Base-by-base conservation (phyloP, 1,284 basidiomycete genomes). In the Phylloboletellus chloephorus region DNA sequence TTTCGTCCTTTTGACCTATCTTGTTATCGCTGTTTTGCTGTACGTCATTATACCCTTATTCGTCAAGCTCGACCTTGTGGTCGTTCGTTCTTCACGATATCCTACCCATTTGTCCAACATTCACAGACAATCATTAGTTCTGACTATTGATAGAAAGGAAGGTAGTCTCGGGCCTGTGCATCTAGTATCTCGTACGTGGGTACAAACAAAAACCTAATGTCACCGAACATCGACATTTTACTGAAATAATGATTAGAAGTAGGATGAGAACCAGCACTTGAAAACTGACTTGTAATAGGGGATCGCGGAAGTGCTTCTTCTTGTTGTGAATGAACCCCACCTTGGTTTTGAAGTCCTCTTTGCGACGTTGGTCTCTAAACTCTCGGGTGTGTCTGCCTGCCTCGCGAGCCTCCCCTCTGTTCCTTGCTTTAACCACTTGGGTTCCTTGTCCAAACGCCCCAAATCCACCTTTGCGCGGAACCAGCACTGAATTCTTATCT, bases 371-470 rank as follows among this genome's bases (percentile, higher is more conserved):
- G 58, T 97, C 95, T 45, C 87, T 73, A 66, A 89, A 91, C 56
- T 94, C 84, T 42, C 80, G 74, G 1, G 91, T 78, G 65, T 96
- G 91, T 39, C 89, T 75, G 31, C 85, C 91, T 11, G 95, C 96
- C 66, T 97, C 88, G 45, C 77, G 77, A 2, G 96, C 96, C 67
- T 98, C 94, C 3, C 96, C 96, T 10, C 78, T 76, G 67, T 98
- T 98, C 33, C 91, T 74, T n/a, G 90, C 93, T 61, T 86, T 90
- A 47, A 96, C 76, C 9, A 92, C 82, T 29, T 91, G 77, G 9
- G 78, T 81, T 3, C 90, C 91, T 7, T 66, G 65, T 2, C 91
- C 91, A 57, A 74, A 92, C 3, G 88, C 89, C 19, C 91, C 91
- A 47, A 81, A 89, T 2, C 87, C 92, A 36, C 88, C 91, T 52